Evolutionary conservation across 495 filamentous ascomycete genomes (phyloP).

Genomic region (Chaetomidium leptoderma): DNA sequence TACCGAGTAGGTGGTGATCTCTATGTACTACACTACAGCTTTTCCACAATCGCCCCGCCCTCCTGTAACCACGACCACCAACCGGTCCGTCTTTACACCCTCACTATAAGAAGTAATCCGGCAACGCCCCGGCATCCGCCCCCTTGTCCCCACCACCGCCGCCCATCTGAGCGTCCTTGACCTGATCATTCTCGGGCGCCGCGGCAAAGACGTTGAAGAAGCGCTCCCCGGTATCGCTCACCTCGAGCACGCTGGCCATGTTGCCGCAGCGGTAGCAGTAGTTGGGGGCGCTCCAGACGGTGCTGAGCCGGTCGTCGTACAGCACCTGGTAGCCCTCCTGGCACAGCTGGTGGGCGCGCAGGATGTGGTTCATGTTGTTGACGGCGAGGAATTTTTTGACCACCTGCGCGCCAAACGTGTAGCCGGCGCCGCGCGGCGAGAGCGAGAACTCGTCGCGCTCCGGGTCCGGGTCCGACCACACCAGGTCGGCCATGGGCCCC

Average conservation of each 20-base stretch:
- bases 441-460: constrained; percentile 95
- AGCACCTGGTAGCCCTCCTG: constrained; percentile 96
- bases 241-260: constrained; percentile 93
- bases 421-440: constrained; percentile 88
- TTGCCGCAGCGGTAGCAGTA: constrained; percentile 98
- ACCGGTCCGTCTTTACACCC: too few relatives aligned
- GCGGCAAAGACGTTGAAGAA: constrained; percentile 98
- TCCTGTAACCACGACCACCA: too few relatives aligned
- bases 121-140: constrained; percentile 48
- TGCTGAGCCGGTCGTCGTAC: constrained; percentile 89
- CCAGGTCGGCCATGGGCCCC: constrained; percentile 97
- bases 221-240: constrained; percentile 82
- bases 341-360: constrained; percentile 94
- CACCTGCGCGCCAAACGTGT: constrained; percentile 94
- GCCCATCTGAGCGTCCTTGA: constrained; percentile 72
- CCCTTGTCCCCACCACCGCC: constrained; percentile 39
- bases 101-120: constrained; percentile 53
- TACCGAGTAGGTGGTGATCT: too few relatives aligned
- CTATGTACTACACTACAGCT: not conserved
- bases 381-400: constrained; percentile 97
- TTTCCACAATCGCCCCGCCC: too few relatives aligned
- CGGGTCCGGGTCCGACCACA: constrained; percentile 95
- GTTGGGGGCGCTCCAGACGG: constrained; percentile 96
- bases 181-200: constrained; percentile 88
- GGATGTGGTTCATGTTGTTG: constrained; percentile 93